Conservation (phyloP, 148 eudicot genomes). For the Pouteria glomerata region DNA sequence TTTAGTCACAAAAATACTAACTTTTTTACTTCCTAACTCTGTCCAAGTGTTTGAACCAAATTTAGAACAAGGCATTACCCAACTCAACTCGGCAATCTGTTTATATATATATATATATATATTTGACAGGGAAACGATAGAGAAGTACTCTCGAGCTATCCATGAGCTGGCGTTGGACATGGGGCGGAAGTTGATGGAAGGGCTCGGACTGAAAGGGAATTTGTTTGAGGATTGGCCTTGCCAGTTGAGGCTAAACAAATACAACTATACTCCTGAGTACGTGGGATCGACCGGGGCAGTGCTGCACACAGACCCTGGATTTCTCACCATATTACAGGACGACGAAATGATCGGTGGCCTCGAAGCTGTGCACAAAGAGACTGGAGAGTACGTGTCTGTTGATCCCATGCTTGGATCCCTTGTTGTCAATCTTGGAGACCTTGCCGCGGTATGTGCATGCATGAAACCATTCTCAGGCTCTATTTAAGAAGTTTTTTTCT, state of each 20-base stretch:
- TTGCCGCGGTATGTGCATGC: neutral
- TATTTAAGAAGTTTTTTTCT: too few species aligned
- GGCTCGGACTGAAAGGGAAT: constrained; percentile 20
- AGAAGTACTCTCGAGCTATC: constrained; percentile 4
- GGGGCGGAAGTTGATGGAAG: constrained; percentile 1
- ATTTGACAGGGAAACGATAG: constrained; percentile 14
- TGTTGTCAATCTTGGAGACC: neutral
- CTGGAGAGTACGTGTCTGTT: neutral
- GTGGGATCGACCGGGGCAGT: constrained; percentile 40
- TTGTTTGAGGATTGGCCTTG: constrained; percentile 41
- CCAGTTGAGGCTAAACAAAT: constrained; percentile 51
- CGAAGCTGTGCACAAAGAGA: too few species aligned
- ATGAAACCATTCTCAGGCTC: too few species aligned
- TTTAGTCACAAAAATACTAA: too few species aligned
- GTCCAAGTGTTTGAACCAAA: too few species aligned
- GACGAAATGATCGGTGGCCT: neutral
- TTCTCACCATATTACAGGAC: neutral
- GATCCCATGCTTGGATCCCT: neutral
- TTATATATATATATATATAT: too few species aligned
- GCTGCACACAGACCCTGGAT: constrained; percentile 44
- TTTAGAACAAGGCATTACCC: too few species aligned
- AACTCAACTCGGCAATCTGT: too few species aligned
- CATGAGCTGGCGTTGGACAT: constrained; percentile 1
- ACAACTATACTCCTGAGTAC: constrained; percentile 36
- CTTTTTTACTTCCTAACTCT: too few species aligned